Evolutionary conservation across 2,329 filamentous ascomycete species (phyloP).

Genomic region (Madurella mycetomatis): DNA sequence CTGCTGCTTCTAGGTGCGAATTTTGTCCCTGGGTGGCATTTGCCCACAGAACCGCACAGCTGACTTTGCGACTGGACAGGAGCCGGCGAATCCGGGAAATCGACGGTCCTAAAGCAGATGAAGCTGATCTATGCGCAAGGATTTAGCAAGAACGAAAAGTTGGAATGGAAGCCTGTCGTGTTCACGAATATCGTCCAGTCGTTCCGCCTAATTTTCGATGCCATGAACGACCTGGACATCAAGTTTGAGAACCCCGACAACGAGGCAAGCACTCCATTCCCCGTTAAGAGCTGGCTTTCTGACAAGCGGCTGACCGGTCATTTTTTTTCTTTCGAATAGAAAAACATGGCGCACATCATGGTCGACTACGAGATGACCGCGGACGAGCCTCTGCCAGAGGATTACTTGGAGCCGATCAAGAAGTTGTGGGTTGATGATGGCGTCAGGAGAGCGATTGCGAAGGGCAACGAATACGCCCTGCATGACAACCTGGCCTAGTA

Average conservation of each 20-base stretch:
- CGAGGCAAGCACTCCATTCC: slow-evolving; percentile 52
- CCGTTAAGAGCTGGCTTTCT: background rate
- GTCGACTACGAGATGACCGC: slow-evolving; percentile 77
- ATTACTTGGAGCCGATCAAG: slow-evolving; percentile 78
- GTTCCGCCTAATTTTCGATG: slow-evolving; percentile 83
- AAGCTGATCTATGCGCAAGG: slow-evolving; percentile 93
- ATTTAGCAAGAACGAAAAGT: slow-evolving; percentile 82
- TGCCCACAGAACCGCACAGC: background rate
- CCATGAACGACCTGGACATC: slow-evolving; percentile 81
- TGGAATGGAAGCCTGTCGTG: slow-evolving; percentile 92
- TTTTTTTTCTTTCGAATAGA: slow-evolving; percentile 44
- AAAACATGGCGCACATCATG: slow-evolving; percentile 71
- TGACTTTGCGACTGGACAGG: slow-evolving; percentile 48
- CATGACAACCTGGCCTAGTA: slow-evolving; percentile 95
- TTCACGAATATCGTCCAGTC: slow-evolving; percentile 93
- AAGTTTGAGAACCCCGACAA: slow-evolving; percentile 75
- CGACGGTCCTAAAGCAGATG: slow-evolving; percentile 98
- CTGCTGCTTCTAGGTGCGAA: slow-evolving; percentile 79
- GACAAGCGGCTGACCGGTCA: background rate
- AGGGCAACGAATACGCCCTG: slow-evolving; percentile 93
- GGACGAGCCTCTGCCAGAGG: slow-evolving; percentile 72
- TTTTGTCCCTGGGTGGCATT: background rate
- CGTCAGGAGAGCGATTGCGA: slow-evolving; percentile 80
- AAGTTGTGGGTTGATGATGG: slow-evolving; percentile 78
- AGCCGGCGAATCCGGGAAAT: slow-evolving; percentile 93